Evolutionary conservation across 1,284 basidiomycete genomes (phyloP).

Genomic region (Trichosporon faecale): DNA sequence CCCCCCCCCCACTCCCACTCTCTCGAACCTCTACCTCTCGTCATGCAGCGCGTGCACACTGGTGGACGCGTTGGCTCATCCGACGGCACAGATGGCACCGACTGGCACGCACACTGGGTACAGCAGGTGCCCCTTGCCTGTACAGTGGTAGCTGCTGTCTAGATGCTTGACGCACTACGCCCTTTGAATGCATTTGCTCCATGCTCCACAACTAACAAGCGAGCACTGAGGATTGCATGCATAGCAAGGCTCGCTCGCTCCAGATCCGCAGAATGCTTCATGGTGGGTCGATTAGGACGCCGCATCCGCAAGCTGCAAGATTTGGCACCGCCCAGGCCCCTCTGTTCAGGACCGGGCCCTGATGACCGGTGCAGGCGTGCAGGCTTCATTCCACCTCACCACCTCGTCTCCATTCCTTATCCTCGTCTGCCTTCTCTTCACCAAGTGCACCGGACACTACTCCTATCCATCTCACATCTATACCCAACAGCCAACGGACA

Average conservation of each 20-base stretch:
- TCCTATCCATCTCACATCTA: not conserved
- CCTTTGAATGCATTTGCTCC: not conserved
- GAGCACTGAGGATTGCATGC: not conserved
- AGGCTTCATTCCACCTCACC: constrained; percentile 2
- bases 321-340: not conserved
- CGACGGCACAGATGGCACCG: no score
- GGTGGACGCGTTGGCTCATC: no score
- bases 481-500: not conserved
- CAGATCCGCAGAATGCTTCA: not conserved
- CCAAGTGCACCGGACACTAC: not conserved
- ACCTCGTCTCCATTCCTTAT: not conserved
- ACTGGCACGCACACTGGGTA: no score
- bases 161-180: not conserved
- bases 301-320: not conserved
- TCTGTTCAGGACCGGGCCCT: not conserved
- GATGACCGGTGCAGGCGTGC: not conserved
- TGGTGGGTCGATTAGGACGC: not conserved
- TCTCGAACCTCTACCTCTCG: no score
- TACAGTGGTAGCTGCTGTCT: no score
- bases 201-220: not conserved
- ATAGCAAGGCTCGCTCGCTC: not conserved
- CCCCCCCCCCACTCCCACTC: no score
- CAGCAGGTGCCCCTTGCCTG: no score
- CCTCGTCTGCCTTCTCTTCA: not conserved
- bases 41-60: no score